Percentiles rank a stretch among this genome's conserved stretches.
These are phyloP conservation scores for Phaeolepiota aurea DNA, from an alignment of 768 basidiomycete species.

Conservation along the genomic window DNA sequence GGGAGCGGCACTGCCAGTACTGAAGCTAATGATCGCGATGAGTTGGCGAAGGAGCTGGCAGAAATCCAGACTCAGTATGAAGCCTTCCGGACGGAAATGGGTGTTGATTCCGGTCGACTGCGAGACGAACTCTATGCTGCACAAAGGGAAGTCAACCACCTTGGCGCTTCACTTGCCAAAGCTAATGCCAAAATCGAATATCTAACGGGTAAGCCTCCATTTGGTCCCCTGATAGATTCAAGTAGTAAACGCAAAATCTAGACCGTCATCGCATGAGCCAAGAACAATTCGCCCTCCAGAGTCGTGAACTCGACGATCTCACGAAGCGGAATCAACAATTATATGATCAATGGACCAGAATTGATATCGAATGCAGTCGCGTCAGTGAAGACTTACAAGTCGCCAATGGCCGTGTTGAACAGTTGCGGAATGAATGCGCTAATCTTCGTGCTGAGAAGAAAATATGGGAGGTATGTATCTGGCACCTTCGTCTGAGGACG, in stretches of 20 bases:
- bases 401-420: conserved; percentile 57
- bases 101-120: conserved; percentile 61
- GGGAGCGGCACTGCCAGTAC: conserved; percentile 8
- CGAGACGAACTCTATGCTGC: conserved; percentile 61
- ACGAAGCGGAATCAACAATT: conserved; percentile 64
- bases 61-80: conserved; percentile 79
- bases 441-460: conserved; percentile 91
- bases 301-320: conserved; percentile 57
- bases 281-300: conserved; percentile 57
- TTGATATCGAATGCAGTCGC: conserved; percentile 69
- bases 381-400: conserved; percentile 58
- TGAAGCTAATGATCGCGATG: conserved; percentile 13
- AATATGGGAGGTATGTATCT: conserved; percentile 72
- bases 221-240: neutral
- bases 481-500: no score
- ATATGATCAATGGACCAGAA: conserved; percentile 62
- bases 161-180: conserved; percentile 67
- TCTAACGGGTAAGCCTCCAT: conserved; percentile 45
- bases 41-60: conserved; percentile 51
- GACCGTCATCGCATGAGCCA: conserved; percentile 67
- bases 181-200: conserved; percentile 78
- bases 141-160: conserved; percentile 60
- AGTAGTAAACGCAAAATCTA: no score
- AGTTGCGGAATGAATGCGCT: conserved; percentile 76
- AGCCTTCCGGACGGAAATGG: conserved; percentile 72